Base-by-base conservation (phyloP, 768 basidiomycete species). In the Hericium erinaceus region DNA sequence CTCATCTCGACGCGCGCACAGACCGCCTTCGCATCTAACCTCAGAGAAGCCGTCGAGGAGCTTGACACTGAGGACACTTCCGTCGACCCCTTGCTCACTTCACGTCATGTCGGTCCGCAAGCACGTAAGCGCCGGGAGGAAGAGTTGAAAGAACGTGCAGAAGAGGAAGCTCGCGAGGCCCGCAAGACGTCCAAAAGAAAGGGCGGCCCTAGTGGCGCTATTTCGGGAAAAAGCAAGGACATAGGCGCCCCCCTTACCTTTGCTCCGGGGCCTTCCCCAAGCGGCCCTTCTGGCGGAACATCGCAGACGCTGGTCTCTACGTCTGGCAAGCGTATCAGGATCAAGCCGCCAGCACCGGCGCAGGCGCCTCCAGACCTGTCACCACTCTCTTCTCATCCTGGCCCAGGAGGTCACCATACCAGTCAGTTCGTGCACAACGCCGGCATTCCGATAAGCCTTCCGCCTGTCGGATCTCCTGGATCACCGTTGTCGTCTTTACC, bases 1-100 rank as follows among this genome's bases (percentile, higher is more conserved):
- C 72, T 80, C 39, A 68, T 77, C 55, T 73, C 74, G 48, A 22
- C 73, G 10, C 72, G 74, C 22, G 69, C 76, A 41, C 76, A 77
- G 59, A 72, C 71, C 15, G 71, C 69, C 52, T 80, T 82, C 63
- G 70, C 75, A 58, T 65, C 58, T 39, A 83, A 79, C 66, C 69
- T 81, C 24, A 76, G 77, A 50, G 74, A 75, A 58, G 79, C 78
- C 28, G 70, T 75, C 65, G 69, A 65, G 9, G 81, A 83, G 61
- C 69, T 74, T 52, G 69, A 72, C 56, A 61, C 64, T 37, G 78
- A 79, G 62, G 77, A 78, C 63, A 72, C 78, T 63, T 67, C 65
- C 49, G 49, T 72, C 56, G 76, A 84, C 67, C 77, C 80, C 28
- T 57, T 78, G 18, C 69, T 75, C 57, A 63, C 66, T 55, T 76